Percentiles rank a stretch among this genome's conserved stretches.
These are phyloP conservation scores for Trichophyton equinum DNA, from an alignment of 2,329 filamentous ascomycete species.

Conservation along the genomic window DNA sequence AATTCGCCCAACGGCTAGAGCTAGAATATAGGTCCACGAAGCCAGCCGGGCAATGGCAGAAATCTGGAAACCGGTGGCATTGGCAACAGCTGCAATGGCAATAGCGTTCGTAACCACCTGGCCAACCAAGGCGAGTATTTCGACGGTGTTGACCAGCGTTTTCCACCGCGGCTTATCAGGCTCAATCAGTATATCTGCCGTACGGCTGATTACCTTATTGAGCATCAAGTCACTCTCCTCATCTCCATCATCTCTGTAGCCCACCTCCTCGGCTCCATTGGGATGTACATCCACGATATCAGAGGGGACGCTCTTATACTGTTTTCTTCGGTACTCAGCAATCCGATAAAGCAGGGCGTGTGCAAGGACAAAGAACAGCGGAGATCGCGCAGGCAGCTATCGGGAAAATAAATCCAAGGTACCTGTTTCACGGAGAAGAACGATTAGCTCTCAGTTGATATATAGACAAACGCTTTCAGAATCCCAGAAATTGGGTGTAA, in stretches of 20 bases:
- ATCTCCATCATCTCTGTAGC: conserved; percentile 44
- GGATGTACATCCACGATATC: conserved; percentile 32
- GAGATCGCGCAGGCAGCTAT: conserved; percentile 59
- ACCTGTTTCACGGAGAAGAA: conserved; percentile 23
- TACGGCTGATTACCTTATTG: conserved; percentile 40
- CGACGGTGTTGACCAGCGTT: conserved; percentile 54
- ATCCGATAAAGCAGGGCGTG: conserved; percentile 45
- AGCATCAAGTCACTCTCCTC: conserved; percentile 40
- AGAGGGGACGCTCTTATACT: conserved; percentile 42
- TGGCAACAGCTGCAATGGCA: conserved; percentile 46
- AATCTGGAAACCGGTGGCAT: conserved; percentile 46
- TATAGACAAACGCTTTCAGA: too few species aligned
- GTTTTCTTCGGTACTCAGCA: conserved; percentile 41
- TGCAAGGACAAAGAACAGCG: conserved; percentile 52
- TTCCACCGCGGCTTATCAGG: conserved; percentile 66
- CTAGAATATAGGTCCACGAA: conserved; percentile 69
- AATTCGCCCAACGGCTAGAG: conserved; percentile 60
- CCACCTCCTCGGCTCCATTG: conserved; percentile 46
- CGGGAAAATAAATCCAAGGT: conserved; percentile 69
- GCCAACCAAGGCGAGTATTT: conserved; percentile 61
- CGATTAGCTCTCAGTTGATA: background rate
- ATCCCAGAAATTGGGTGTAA: background rate
- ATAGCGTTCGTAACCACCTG: conserved; percentile 58
- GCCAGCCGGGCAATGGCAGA: conserved; percentile 55
- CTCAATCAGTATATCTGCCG: conserved; percentile 41